A percentile compares a stretch with the other conserved stretches of the same genome.
phyloP scores from a whole-genome alignment of 805 yeast genomes.

The Spathaspora boniae region DNA sequence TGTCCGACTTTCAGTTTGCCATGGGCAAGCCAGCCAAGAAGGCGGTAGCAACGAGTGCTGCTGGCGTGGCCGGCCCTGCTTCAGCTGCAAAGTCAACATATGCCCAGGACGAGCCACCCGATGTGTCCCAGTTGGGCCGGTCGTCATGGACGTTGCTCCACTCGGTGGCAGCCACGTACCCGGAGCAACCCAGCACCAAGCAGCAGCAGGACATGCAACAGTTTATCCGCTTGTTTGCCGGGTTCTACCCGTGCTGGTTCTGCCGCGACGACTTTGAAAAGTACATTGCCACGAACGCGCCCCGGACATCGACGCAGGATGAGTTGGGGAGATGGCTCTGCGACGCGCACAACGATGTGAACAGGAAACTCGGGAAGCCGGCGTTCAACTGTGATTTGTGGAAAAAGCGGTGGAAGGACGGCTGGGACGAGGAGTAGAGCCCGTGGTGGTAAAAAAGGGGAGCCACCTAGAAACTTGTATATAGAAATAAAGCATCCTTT shows the following conservation, averaged over 20 bases:
- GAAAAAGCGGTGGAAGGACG: conserved; percentile 93
- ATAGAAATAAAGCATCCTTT: no score
- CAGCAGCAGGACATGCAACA: conserved; percentile 71
- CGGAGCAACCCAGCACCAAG: conserved; percentile 55
- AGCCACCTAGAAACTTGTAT: conserved; percentile 1
- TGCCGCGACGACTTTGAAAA: conserved; percentile 82
- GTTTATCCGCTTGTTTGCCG: conserved; percentile 68
- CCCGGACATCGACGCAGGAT: conserved; percentile 63
- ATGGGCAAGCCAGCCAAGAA: conserved; percentile 17
- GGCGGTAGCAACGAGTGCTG: conserved; percentile 2
- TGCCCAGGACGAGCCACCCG: conserved; percentile 73
- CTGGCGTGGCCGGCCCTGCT: conserved; percentile 1
- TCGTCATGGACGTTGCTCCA: conserved; percentile 93
- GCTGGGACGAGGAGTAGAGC: conserved; percentile 57
- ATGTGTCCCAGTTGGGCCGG: conserved; percentile 72
- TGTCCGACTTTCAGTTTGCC: conserved; percentile 75
- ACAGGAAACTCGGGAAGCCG: conserved; percentile 79
- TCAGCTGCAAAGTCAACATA: conserved; percentile 18
- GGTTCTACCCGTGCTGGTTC: conserved; percentile 89
- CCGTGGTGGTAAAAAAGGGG: neutral
- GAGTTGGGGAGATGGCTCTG: conserved; percentile 89
- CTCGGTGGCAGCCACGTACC: conserved; percentile 85
- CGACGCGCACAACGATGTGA: conserved; percentile 93
- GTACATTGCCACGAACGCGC: conserved; percentile 53
- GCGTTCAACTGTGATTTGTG: conserved; percentile 83